Percentiles rank a stretch among this genome's conserved stretches.
phyloP scores from a whole-genome alignment of 768 basidiomycete genomes.

The Chiua virens region DNA sequence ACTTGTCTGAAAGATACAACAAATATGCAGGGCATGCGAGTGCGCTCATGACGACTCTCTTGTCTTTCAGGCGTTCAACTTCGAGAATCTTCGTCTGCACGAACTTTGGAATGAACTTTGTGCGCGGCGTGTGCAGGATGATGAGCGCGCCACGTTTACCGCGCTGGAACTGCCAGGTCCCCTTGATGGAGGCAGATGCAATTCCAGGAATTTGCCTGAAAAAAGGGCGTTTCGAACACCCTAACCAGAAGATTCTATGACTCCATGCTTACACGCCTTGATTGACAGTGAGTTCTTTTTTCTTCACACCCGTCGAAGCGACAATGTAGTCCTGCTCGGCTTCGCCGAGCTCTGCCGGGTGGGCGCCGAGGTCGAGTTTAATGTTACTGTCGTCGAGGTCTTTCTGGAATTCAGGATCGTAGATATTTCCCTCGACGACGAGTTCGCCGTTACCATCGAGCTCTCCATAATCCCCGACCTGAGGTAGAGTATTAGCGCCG shows the following conservation, averaged over 20 bases:
- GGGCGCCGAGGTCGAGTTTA: background rate
- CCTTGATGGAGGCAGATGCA: slow-evolving; percentile 27
- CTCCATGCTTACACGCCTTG: background rate
- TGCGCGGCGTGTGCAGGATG: slow-evolving; percentile 27
- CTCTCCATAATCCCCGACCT: slow-evolving; percentile 33
- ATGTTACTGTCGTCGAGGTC: background rate
- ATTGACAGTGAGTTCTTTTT: slow-evolving; percentile 10
- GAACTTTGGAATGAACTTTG: slow-evolving; percentile 11
- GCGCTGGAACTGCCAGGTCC: slow-evolving; percentile 26
- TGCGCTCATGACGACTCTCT: slow-evolving; percentile 24
- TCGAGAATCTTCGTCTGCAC: slow-evolving; percentile 16
- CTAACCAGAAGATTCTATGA: background rate
- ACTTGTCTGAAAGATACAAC: slow-evolving; percentile 22
- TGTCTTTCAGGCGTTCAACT: slow-evolving; percentile 15
- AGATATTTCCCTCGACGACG: slow-evolving; percentile 25
- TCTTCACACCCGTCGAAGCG: slow-evolving; percentile 18
- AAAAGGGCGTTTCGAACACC: too few relatives aligned
- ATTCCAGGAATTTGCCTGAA: slow-evolving; percentile 10
- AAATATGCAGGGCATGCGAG: slow-evolving; percentile 29
- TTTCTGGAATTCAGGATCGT: slow-evolving; percentile 11
- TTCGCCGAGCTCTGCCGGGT: slow-evolving; percentile 2
- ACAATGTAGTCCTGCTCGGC: slow-evolving; percentile 19
- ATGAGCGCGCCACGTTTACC: slow-evolving; percentile 28
- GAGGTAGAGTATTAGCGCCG: background rate
- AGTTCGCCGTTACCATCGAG: slow-evolving; percentile 15